These are phyloP conservation scores for Didymella keratinophila DNA, from an alignment of 2,329 filamentous ascomycete species.

Conservation along the genomic window DNA sequence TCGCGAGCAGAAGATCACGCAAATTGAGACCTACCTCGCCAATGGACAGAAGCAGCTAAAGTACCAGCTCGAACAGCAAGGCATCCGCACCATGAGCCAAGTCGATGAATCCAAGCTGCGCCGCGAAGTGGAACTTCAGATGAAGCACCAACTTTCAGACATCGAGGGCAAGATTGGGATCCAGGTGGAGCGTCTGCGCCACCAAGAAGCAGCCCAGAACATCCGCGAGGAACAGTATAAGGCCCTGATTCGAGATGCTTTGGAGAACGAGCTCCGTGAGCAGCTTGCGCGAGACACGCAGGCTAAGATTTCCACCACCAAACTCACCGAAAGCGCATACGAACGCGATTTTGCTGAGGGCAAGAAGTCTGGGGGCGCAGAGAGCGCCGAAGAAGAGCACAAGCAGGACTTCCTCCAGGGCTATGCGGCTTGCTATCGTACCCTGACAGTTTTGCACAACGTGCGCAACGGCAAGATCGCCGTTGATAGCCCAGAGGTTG, in stretches of 20 bases:
- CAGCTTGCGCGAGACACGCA: slow-evolving; percentile 1
- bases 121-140: slow-evolving; percentile 15
- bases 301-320: slow-evolving; percentile 1
- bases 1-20: slow-evolving; percentile 25
- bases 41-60: slow-evolving; percentile 35
- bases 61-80: slow-evolving; percentile 19
- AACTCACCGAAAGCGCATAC: slow-evolving; percentile 19
- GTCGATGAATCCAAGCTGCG: slow-evolving; percentile 19
- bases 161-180: slow-evolving; percentile 15
- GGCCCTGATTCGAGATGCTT: slow-evolving; percentile 3
- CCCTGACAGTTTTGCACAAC: slow-evolving; percentile 19
- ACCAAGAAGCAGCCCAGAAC: slow-evolving; percentile 23
- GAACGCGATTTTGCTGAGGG: slow-evolving; percentile 20
- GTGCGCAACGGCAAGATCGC: slow-evolving; percentile 27
- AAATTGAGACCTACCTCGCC: slow-evolving; percentile 31
- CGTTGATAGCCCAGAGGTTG: slow-evolving; percentile 27
- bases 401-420: slow-evolving; percentile 29
- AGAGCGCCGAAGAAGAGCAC: background rate
- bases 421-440: slow-evolving; percentile 26
- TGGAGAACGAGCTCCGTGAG: slow-evolving; percentile 19
- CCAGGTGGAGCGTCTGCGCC: slow-evolving; percentile 19
- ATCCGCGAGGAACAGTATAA: slow-evolving; percentile 35
- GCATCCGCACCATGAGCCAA: slow-evolving; percentile 16
- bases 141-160: slow-evolving; percentile 8
- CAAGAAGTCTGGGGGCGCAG: slow-evolving; percentile 4